These are phyloP conservation scores for Hypoxylon fragiforme DNA, from an alignment of 495 filamentous ascomycete genomes.

Conservation along the genomic window DNA sequence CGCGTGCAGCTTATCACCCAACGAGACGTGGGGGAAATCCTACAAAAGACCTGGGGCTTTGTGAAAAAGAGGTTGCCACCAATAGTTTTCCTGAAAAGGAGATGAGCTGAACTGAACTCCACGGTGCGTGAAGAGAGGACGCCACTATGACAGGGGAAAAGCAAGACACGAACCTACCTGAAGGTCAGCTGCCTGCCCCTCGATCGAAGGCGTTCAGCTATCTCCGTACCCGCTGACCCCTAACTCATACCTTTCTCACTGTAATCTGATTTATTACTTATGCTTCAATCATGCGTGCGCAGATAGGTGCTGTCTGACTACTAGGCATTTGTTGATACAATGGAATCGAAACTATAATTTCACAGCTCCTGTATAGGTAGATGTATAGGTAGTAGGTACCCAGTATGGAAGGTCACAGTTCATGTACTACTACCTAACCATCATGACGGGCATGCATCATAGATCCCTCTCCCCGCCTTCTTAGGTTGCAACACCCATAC, in stretches of 20 bases:
- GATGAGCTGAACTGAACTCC: background rate
- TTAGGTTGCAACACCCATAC: background rate
- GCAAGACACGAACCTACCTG: background rate
- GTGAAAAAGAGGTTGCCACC: background rate
- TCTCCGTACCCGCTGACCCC: background rate
- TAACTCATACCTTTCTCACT: background rate
- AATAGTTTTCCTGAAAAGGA: background rate
- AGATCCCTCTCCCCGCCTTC: background rate
- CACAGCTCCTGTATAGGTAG: too few species aligned
- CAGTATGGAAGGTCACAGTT: too few species aligned
- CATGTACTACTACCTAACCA: background rate
- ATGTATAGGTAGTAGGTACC: too few species aligned
- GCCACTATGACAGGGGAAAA: background rate
- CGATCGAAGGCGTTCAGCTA: background rate
- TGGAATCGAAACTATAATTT: too few species aligned
- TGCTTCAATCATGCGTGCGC: background rate
- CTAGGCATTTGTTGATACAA: too few species aligned
- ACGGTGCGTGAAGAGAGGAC: background rate
- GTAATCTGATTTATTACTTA: background rate
- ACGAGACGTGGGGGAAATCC: background rate
- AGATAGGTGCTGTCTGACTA: too few species aligned
- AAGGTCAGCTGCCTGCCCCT: background rate
- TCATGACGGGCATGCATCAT: too few species aligned
- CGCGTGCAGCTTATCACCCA: background rate
- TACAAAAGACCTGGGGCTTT: background rate